These are phyloP conservation scores for Vanrija sp. DNA, from an alignment of 1,284 basidiomycete species.

Conservation along the genomic window DNA sequence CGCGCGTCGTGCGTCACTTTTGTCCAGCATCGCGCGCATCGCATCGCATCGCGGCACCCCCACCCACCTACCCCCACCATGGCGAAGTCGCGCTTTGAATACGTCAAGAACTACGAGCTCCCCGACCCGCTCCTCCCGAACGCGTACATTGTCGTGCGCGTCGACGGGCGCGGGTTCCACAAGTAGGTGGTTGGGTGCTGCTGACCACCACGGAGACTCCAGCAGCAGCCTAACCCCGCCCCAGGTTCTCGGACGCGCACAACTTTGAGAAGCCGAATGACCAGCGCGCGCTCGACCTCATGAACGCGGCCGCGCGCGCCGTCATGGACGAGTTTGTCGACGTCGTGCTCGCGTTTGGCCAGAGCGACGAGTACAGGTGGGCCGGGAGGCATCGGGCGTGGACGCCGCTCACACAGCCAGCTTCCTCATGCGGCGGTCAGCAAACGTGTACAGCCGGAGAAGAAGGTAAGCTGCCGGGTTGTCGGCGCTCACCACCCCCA, in stretches of 20 bases:
- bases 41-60: too few relatives aligned
- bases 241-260: slow-evolving; percentile 80
- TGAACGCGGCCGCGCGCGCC: slow-evolving; percentile 83
- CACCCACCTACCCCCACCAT: slow-evolving; percentile 51
- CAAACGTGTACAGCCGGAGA: slow-evolving; percentile 77
- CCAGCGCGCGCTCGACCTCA: slow-evolving; percentile 73
- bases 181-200: slow-evolving; percentile 55
- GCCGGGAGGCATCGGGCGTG: slow-evolving; percentile 17
- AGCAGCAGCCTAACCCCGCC: slow-evolving; percentile 1
- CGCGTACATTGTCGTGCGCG: slow-evolving; percentile 77
- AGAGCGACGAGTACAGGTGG: slow-evolving; percentile 95
- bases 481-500: neutral
- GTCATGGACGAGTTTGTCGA: slow-evolving; percentile 80
- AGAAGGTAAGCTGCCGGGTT: slow-evolving; percentile 51
- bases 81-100: slow-evolving; percentile 88
- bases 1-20: neutral
- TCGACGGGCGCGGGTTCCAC: slow-evolving; percentile 95
- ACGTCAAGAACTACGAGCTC: slow-evolving; percentile 86
- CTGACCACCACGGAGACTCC: too few relatives aligned
- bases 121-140: slow-evolving; percentile 80
- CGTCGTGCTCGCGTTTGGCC: slow-evolving; percentile 82
- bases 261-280: slow-evolving; percentile 90
- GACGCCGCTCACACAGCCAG: slow-evolving; percentile 50
- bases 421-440: slow-evolving; percentile 76
- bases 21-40: too few relatives aligned